phyloP scores from a whole-genome alignment of 2,329 filamentous ascomycete genomes.

The Fusarium armeniacum region DNA sequence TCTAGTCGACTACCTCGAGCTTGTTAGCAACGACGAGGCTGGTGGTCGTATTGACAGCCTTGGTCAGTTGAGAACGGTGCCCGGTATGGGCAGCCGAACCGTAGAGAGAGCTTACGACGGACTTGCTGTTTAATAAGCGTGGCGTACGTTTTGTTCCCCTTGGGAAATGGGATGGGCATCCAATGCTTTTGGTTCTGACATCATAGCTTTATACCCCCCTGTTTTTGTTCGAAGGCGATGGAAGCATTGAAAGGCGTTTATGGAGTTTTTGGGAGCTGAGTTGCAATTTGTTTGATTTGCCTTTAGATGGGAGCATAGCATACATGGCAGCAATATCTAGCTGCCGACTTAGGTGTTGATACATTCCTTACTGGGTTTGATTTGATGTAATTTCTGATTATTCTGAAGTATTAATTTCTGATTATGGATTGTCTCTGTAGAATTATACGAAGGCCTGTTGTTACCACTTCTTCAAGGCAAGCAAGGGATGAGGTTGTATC shows the following conservation, averaged over 20 bases:
- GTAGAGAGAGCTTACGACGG: conserved; percentile 70
- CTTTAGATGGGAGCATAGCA: conserved; percentile 39
- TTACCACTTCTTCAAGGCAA: neutral
- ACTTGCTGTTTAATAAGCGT: conserved; percentile 51
- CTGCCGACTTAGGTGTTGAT: conserved; percentile 29
- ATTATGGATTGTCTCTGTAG: neutral
- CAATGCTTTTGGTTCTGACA: conserved; percentile 45
- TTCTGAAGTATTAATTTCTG: neutral
- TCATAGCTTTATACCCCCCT: conserved; percentile 46
- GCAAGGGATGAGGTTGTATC: neutral
- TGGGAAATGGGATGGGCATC: conserved; percentile 25
- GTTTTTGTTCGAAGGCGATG: conserved; percentile 34
- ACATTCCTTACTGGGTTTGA: conserved; percentile 20
- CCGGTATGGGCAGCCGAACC: conserved; percentile 69
- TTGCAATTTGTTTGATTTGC: conserved; percentile 11
- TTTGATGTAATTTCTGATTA: neutral
- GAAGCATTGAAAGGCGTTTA: conserved; percentile 41
- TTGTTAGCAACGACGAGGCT: conserved; percentile 57
- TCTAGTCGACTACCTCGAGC: conserved; percentile 68
- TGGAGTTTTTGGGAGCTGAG: conserved; percentile 40
- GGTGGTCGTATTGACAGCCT: conserved; percentile 62
- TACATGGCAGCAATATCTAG: conserved; percentile 39
- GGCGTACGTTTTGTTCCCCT: conserved; percentile 11
- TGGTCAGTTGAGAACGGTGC: conserved; percentile 66
- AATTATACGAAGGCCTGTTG: neutral